Base-by-base conservation (phyloP, 495 filamentous ascomycete species). In the Penicillium desertorum region DNA sequence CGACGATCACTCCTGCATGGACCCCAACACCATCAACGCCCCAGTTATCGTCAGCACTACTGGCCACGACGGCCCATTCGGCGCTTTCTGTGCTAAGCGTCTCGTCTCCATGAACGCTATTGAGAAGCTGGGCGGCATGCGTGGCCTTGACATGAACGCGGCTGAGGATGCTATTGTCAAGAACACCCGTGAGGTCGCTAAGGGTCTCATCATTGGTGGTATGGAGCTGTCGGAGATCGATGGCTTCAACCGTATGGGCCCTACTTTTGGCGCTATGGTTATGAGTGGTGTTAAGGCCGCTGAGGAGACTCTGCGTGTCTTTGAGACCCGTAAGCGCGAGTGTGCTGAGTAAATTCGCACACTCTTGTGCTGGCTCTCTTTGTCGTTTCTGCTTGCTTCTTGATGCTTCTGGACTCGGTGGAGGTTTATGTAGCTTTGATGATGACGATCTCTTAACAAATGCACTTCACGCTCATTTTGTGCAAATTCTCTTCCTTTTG, bases 221-320 rank as follows among this genome's bases (percentile, higher is more conserved):
- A 96, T 96, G 91, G 91, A 96, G 75, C 73, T 95, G 67, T 88
- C 86, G 57, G 91, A 96, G 76, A 85, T 95, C 37, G 91, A 96
- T 66, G 91, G 89, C 23, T 89, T 88, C 51, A 93, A 93, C 74
- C 84, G 90, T 54, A 94, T 92, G 89, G 89, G 79, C 14, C 83
- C 85, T 37, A 90, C 86, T 17, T 90, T 90, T 66, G 87, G 88
- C 48, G 89, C 90, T 42, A 95, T 95, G 91, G 88, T 83, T 16
- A 78, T 94, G 41, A 84, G 78, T 58, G 91, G 91, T 65, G 89
- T 94, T 57, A 92, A 92, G 78, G 91, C 91, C 63, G 91, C 91
- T 37, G 89, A 96, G 78, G 90, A 91, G 76, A 86, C 86, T 17
- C 66, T 93, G 57, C 81, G 77, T 61, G 84, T 94, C 45, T 90